phyloP scores from a whole-genome alignment of 2,329 filamentous ascomycete genomes.

The Malbranchea zuffiana region DNA sequence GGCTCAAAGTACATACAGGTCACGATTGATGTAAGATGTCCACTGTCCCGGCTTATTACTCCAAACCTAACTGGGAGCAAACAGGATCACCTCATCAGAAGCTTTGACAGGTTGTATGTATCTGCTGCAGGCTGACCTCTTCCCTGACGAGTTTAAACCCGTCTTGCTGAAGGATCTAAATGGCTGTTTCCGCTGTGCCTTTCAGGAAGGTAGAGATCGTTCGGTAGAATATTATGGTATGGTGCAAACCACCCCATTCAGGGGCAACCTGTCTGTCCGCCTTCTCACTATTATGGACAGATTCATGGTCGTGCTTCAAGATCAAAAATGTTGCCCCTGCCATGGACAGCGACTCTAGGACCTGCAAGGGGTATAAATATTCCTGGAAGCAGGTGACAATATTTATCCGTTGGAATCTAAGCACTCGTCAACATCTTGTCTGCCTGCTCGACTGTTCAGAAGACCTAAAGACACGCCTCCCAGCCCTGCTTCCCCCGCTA shows the following conservation, averaged over 20 bases:
- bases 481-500: background rate
- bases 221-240: constrained; percentile 1
- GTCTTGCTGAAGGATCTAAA: constrained; percentile 16
- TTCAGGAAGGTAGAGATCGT: constrained; percentile 5
- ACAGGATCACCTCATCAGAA: background rate
- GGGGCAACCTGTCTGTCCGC: background rate
- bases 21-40: background rate
- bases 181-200: constrained; percentile 16
- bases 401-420: constrained; percentile 17
- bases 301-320: constrained; percentile 20
- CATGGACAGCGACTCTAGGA: background rate
- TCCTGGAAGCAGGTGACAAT: constrained; percentile 17
- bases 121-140: background rate
- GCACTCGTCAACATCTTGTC: constrained; percentile 10
- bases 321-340: constrained; percentile 15
- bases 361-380: constrained; percentile 9
- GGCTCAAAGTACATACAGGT: background rate
- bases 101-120: background rate
- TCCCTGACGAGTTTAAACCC: constrained; percentile 9
- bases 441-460: constrained; percentile 13
- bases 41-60: background rate
- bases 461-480: constrained; percentile 5
- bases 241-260: too few species aligned
- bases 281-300: constrained; percentile 8
- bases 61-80: background rate